Base-by-base conservation (phyloP, 2,329 filamentous ascomycete genomes). In the Verticillium tricorpus region DNA sequence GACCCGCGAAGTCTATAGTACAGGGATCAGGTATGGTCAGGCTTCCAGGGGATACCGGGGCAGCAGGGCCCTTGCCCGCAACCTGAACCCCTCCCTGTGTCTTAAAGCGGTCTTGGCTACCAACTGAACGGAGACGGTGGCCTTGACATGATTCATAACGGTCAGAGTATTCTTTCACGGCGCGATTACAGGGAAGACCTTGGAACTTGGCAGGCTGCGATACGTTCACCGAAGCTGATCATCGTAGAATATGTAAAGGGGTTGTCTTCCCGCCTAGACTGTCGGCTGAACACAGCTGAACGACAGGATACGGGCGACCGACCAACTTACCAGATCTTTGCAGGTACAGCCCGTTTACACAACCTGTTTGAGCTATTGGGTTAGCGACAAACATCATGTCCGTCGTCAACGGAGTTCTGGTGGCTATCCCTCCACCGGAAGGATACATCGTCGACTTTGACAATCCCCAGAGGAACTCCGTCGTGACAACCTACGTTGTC, bases 381-480 rank as follows among this genome's bases (percentile, higher is more conserved):
- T 50, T 50, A n/a, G 40, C 19, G 40, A 5, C 12, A 7, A n/a
- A 12, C 7, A 22, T 9, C 7, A 57, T 57, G 56, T 57, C 56
- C 14, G 32, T 57, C 6, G 56, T 57, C 22, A 57, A 57, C n/a
- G 40, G 59, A 32, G 52, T 63, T 58, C 50, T 62, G 37, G 64
- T 63, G 15, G 62, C 60, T 5, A 60, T 73, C 15, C 64, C 67
- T 19, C 63, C 71, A n/a, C 70, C 70, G 0, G 59, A 64, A 11
- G 70, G 69, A 15, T 73, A 72, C 60, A 59, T 67, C 9, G 70
- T 72, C 28, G 61, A 72, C 60, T 72, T 72, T 59, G 68, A 64
- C 14, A 67, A 72, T 22, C 71, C 71, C 3, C 61, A 63, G 31
- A 62, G 67, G 5, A 63, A 64, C 56, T 62, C 64, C 19, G 60